These are phyloP conservation scores for Podospora pseudoanserina DNA, from an alignment of 495 filamentous ascomycete genomes.

Conservation along the genomic window DNA sequence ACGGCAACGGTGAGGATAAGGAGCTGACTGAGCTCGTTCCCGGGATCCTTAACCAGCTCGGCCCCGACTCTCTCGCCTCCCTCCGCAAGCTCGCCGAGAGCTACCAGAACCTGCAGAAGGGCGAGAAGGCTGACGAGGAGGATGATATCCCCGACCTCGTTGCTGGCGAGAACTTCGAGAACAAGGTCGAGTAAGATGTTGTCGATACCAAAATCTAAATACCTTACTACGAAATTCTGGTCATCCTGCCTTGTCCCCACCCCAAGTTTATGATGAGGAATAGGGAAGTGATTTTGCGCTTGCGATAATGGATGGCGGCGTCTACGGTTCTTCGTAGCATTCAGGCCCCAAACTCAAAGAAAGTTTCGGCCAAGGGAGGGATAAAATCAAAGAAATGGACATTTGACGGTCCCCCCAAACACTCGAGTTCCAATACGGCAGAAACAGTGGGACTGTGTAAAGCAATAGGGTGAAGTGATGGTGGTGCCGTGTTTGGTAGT, in stretches of 20 bases:
- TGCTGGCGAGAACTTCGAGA: constrained; percentile 94
- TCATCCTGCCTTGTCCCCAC: neutral
- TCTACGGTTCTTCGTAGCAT: constrained; percentile 22
- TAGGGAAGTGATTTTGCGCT: neutral
- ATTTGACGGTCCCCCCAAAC: neutral
- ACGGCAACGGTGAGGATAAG: constrained; percentile 98
- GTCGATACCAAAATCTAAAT: constrained; percentile 18
- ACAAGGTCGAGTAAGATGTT: constrained; percentile 76
- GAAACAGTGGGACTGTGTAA: neutral
- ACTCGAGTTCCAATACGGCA: neutral
- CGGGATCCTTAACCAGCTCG: constrained; percentile 98
- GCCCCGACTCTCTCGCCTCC: constrained; percentile 94
- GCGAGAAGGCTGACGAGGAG: constrained; percentile 74
- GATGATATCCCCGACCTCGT: constrained; percentile 96
- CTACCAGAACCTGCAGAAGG: constrained; percentile 99
- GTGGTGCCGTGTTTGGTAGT: neutral
- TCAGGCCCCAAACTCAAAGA: neutral
- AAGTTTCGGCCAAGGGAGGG: neutral
- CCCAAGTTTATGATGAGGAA: constrained; percentile 20
- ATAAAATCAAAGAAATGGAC: constrained; percentile 7
- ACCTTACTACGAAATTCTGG: neutral
- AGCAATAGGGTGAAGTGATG: neutral
- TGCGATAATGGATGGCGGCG: constrained; percentile 23
- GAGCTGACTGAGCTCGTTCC: constrained; percentile 99
- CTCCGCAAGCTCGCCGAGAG: constrained; percentile 97